These are phyloP conservation scores for Fragilariopsis cylindrus DNA, from an alignment of 108 stramenopile species.

Conservation along the genomic window DNA sequence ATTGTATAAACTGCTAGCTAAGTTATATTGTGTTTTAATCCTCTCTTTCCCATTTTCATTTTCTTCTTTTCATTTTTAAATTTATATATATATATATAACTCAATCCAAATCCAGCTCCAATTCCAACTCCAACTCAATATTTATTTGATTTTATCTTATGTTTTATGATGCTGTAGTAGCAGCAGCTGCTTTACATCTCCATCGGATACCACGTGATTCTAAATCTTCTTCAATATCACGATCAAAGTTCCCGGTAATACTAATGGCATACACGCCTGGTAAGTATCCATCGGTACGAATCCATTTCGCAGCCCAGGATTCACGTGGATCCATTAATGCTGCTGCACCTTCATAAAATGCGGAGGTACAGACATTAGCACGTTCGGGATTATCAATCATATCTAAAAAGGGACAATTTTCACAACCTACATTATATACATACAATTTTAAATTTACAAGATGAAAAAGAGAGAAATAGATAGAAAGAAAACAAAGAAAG, in stretches of 20 bases:
- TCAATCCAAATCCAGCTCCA: too few species aligned
- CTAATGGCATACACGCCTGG: slow-evolving; percentile 88
- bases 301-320: slow-evolving; percentile 90
- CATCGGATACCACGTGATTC: slow-evolving; percentile 81
- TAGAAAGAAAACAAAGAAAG: too few species aligned
- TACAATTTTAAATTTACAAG: too few species aligned
- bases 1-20: too few species aligned
- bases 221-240: slow-evolving; percentile 84
- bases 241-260: slow-evolving; percentile 81
- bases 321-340: slow-evolving; percentile 90
- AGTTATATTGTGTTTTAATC: too few species aligned
- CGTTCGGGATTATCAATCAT: slow-evolving; percentile 78
- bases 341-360: slow-evolving; percentile 86
- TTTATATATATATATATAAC: too few species aligned
- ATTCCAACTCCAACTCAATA: too few species aligned
- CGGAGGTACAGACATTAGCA: slow-evolving; percentile 75
- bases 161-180: too few species aligned
- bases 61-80: too few species aligned
- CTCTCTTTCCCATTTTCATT: too few species aligned
- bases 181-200: slow-evolving; percentile 41
- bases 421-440: slow-evolving; percentile 55
- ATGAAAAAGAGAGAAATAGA: too few species aligned
- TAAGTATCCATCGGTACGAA: slow-evolving; percentile 70
- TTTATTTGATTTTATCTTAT: too few species aligned
- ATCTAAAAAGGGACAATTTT: slow-evolving; percentile 90